These are phyloP conservation scores for Diplogelasinospora grovesii DNA, from an alignment of 495 filamentous ascomycete species.

Conservation along the genomic window DNA sequence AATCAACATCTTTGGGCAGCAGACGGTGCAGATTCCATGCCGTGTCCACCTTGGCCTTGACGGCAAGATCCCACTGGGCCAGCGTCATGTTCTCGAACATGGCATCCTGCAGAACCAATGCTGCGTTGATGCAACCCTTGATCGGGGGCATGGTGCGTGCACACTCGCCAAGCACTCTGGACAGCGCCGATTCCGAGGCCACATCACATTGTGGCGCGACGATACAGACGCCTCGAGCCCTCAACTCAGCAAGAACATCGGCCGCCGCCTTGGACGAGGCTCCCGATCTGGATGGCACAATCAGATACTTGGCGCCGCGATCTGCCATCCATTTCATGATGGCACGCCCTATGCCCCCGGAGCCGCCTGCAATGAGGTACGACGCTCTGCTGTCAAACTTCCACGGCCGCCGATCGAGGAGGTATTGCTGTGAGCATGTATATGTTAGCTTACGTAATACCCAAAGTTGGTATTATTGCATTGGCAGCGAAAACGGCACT, in stretches of 20 bases:
- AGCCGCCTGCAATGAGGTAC: constrained; percentile 51
- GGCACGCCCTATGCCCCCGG: constrained; percentile 51
- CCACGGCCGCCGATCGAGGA: constrained; percentile 14
- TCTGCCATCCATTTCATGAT: constrained; percentile 46
- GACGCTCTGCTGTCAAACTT: constrained; percentile 29
- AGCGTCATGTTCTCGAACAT: constrained; percentile 41
- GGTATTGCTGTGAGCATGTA: constrained; percentile 3
- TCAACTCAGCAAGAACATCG: constrained; percentile 18
- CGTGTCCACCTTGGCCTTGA: constrained; percentile 41
- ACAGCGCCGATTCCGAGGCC: constrained; percentile 10
- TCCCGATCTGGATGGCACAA: constrained; percentile 48
- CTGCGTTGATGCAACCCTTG: constrained; percentile 41
- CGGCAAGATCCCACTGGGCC: constrained; percentile 29
- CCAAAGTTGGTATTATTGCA: too few relatives aligned
- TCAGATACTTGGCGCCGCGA: constrained; percentile 44
- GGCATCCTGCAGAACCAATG: constrained; percentile 45
- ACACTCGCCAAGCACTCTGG: constrained; percentile 17
- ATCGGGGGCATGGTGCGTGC: constrained; percentile 38
- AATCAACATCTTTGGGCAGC: constrained; percentile 42
- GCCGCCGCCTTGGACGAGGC: constrained; percentile 10
- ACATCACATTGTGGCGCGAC: constrained; percentile 35
- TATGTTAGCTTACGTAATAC: too few relatives aligned
- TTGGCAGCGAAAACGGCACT: too few relatives aligned
- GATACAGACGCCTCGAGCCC: constrained; percentile 17
- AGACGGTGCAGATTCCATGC: constrained; percentile 27